A percentile compares a stretch with the other conserved stretches of the same genome.
These are phyloP conservation scores for Candida chauliodis DNA, from an alignment of 805 yeast genomes.

Conservation along the genomic window DNA sequence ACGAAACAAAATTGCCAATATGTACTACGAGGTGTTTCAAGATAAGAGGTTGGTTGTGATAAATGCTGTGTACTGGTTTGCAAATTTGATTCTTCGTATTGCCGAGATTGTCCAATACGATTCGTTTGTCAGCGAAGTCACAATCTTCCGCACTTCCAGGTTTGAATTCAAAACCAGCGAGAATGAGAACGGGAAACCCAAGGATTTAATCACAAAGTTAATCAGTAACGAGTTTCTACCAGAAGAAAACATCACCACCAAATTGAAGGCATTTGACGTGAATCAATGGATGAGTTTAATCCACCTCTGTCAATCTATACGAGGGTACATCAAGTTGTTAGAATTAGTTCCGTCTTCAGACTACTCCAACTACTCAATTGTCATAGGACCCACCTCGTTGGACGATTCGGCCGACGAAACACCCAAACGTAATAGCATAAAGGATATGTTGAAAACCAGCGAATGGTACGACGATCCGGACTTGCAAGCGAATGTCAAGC, in stretches of 20 bases:
- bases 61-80: conserved; percentile 7
- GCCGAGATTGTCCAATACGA: conserved; percentile 13
- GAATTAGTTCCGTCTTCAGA: conserved; percentile 19
- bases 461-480: conserved; percentile 15
- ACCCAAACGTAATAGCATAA: background rate
- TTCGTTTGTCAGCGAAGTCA: conserved; percentile 24
- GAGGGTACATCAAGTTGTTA: conserved; percentile 28
- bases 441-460: background rate
- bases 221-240: conserved; percentile 15
- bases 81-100: conserved; percentile 6
- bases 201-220: conserved; percentile 8
- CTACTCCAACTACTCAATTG: conserved; percentile 8
- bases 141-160: conserved; percentile 34
- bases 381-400: conserved; percentile 11
- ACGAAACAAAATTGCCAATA: background rate
- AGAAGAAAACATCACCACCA: conserved; percentile 16
- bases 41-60: conserved; percentile 2
- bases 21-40: background rate
- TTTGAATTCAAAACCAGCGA: conserved; percentile 10
- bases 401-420: background rate
- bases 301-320: conserved; percentile 22
- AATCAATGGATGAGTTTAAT: conserved; percentile 30
- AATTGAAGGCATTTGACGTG: conserved; percentile 12
- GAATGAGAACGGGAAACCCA: background rate
- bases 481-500: conserved; percentile 9